Conservation (phyloP, 1,284 basidiomycete genomes). For the Abortiporus biennis region DNA sequence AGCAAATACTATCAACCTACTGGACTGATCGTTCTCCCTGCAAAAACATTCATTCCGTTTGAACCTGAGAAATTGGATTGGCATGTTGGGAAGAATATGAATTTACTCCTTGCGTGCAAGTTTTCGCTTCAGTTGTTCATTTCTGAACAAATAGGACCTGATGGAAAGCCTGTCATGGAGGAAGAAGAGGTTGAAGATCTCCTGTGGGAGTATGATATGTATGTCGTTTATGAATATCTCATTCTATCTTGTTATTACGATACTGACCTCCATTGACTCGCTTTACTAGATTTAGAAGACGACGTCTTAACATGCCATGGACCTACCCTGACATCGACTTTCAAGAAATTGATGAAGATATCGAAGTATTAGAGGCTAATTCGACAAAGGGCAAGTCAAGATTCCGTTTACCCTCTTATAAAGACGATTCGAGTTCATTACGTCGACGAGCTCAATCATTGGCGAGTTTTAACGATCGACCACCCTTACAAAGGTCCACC, state of each 20-base stretch:
- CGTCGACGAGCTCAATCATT: slow-evolving; percentile 5
- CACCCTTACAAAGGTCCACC: slow-evolving; percentile 10
- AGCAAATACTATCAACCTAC: slow-evolving; percentile 21
- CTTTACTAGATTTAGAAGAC: slow-evolving; percentile 11
- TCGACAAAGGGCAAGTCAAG: background rate
- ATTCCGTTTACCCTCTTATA: background rate
- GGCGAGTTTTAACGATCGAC: no score
- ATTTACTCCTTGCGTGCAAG: slow-evolving; percentile 55
- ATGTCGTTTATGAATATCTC: slow-evolving; percentile 17
- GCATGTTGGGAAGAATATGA: slow-evolving; percentile 60
- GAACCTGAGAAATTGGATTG: slow-evolving; percentile 56
- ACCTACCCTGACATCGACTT: slow-evolving; percentile 5
- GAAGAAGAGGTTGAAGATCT: slow-evolving; percentile 40
- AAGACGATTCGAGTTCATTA: background rate
- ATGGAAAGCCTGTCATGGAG: slow-evolving; percentile 34
- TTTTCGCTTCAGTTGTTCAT: slow-evolving; percentile 49
- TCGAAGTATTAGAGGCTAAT: no score
- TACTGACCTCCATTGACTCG: background rate
- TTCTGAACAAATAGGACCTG: slow-evolving; percentile 30
- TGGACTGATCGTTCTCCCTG: slow-evolving; percentile 39
- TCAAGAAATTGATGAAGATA: slow-evolving; percentile 6
- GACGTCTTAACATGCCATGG: slow-evolving; percentile 13
- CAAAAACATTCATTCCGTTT: slow-evolving; percentile 52
- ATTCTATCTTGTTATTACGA: slow-evolving; percentile 4
- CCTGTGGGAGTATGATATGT: slow-evolving; percentile 69